Evolutionary conservation across 2,329 filamentous ascomycete genomes (phyloP), one percentile per base, ranked within the genome.

Genomic region (Diaporthe helianthi): DNA sequence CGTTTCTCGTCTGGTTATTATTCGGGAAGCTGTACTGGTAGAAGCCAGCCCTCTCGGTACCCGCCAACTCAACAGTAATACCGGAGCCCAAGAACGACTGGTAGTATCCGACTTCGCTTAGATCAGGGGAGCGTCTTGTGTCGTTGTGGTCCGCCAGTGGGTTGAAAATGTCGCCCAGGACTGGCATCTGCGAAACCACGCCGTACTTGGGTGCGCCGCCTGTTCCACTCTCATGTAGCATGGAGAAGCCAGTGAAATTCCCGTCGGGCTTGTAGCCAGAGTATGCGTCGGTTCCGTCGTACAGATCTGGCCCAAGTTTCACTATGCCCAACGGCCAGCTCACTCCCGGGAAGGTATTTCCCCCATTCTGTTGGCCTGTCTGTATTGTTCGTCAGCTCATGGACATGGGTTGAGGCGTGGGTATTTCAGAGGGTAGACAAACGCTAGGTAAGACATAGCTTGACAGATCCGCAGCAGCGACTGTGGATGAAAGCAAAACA

Each of bases 121-220:
- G 72, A 71, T 90, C 83, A 29, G 83, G 73, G 73, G 76, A 73
- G 71, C 83, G 83, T 78, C 90, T 84, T 0, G 83, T 83, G 29
- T 89, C 82, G n/a, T 85, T 86, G 41, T 87, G 80, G 71, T 87
- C 84, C 5, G 79, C 81, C 29, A 91, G 78, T 2, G 89, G 88
- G 69, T 91, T 85, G 9, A 73, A 74, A 51, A 89, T 77, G 19
- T 75, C 75, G 0, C 86, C 86, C 0, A 84, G 74, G 0, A 87
- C 77, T 0, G 87, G 88, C 77, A 90, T 82, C 76, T 90, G 88
- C 1, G 86, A 81, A 38, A 90, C 85, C 1, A 90, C 87, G 5
- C 90, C 90, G 71, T 92, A 92, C 76, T 92, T 92, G 1, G 90
- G 89, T 1, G 88, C 88, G 1, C 90, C 90, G 9, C 90, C 90